These are phyloP conservation scores for Fraxinus ornus DNA, from an alignment of 305 asterid species.

Conservation along the genomic window DNA sequence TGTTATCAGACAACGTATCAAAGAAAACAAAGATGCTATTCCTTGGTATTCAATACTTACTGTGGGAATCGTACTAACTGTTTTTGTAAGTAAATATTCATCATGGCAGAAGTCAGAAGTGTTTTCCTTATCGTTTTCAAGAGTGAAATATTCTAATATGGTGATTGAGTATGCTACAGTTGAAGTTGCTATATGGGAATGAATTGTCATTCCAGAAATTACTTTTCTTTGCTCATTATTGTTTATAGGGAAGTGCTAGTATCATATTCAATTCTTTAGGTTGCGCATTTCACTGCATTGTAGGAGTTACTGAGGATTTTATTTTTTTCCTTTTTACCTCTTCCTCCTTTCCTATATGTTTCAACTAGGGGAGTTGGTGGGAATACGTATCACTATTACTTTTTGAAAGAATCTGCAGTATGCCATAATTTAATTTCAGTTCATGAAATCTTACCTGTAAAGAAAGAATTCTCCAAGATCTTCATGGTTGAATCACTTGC, in stretches of 20 bases:
- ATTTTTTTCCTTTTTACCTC: neutral
- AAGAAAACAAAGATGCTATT: conserved; percentile 39
- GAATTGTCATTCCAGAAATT: neutral
- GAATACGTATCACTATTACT: neutral
- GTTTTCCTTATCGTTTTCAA: neutral
- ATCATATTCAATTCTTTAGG: neutral
- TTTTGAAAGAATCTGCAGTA: neutral
- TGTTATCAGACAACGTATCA: conserved; percentile 32
- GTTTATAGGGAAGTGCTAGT: neutral
- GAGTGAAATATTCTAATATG: neutral
- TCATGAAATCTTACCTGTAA: neutral
- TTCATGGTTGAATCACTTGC: neutral
- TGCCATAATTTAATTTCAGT: neutral
- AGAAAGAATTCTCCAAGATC: neutral
- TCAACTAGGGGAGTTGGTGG: neutral
- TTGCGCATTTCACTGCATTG: neutral
- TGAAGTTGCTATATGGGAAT: conserved; percentile 9
- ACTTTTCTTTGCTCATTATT: neutral
- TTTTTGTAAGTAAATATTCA: conserved; percentile 50
- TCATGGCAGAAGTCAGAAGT: neutral
- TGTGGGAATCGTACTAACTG: conserved; percentile 50
- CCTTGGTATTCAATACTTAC: conserved; percentile 61
- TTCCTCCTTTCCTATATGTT: neutral
- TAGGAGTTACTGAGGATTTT: neutral
- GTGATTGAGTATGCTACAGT: neutral